A percentile compares a stretch with the other conserved stretches of the same genome.
Evolutionary conservation across 1,139 yeast genomes (phyloP).

Genomic region (Protomyces inouyei): DNA sequence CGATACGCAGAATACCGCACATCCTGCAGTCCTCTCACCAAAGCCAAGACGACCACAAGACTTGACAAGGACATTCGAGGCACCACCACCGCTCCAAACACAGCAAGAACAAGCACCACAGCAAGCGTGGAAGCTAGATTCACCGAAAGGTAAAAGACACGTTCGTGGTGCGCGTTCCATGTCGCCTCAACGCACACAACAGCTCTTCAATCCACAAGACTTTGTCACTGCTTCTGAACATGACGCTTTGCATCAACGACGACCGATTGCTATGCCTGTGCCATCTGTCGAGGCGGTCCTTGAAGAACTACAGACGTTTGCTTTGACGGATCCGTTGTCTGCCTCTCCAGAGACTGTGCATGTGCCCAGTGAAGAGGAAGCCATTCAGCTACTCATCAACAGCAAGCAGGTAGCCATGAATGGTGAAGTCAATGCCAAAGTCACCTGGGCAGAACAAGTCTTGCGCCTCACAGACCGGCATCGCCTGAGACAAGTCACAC

Average conservation of each 20-base stretch:
- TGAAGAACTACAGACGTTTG: background rate
- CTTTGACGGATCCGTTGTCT: background rate
- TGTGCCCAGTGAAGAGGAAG: slow-evolving; percentile 1
- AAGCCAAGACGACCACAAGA: background rate
- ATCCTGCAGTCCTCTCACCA: background rate
- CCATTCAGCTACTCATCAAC: background rate
- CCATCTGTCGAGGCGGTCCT: background rate
- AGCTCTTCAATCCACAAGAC: background rate
- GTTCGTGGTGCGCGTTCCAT: background rate
- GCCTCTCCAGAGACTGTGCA: background rate
- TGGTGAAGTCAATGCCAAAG: background rate
- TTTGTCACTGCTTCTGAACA: background rate
- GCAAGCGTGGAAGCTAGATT: background rate
- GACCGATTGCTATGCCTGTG: background rate
- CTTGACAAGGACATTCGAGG: background rate
- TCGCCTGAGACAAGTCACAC: background rate
- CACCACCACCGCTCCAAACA: background rate
- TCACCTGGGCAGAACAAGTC: slow-evolving; percentile 15
- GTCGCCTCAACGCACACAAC: background rate
- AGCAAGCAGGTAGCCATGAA: background rate
- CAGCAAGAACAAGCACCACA: background rate
- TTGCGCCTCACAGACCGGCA: slow-evolving; percentile 16
- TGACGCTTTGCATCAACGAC: background rate
- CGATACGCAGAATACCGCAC: background rate
- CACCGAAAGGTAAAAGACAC: background rate